Conservation (phyloP, 2,329 filamentous ascomycete genomes). For the Chrysoporthe cubensis region DNA sequence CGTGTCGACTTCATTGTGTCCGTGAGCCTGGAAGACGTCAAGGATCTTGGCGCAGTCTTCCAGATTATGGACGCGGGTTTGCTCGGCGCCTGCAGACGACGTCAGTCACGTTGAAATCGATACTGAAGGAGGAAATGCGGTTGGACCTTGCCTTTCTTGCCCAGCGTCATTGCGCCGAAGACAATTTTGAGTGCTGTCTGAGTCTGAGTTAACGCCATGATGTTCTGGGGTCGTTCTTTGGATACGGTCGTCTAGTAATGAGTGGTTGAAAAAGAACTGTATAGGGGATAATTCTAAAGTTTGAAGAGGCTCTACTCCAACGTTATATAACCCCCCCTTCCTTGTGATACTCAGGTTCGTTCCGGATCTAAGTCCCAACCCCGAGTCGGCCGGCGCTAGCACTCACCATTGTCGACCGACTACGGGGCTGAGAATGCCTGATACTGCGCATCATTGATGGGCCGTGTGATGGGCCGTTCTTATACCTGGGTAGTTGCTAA, state of each 20-base stretch:
- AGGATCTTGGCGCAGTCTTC: conserved; percentile 63
- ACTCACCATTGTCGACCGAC: background rate
- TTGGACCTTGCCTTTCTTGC: conserved; percentile 27
- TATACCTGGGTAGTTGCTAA: too few relatives aligned
- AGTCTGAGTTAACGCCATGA: conserved; percentile 4
- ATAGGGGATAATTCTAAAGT: background rate
- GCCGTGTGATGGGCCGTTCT: too few relatives aligned
- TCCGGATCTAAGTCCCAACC: background rate
- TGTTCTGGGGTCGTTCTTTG: background rate
- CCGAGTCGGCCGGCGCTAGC: background rate
- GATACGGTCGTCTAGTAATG: too few relatives aligned
- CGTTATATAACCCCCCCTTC: background rate
- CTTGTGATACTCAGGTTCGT: background rate
- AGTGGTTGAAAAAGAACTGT: background rate
- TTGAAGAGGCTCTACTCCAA: background rate
- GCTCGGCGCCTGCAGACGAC: conserved; percentile 30
- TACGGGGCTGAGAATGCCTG: background rate
- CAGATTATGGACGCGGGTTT: conserved; percentile 36
- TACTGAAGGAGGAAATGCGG: background rate
- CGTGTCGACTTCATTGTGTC: conserved; percentile 72
- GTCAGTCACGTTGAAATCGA: background rate
- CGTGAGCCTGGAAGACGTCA: conserved; percentile 66
- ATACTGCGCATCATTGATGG: too few relatives aligned
- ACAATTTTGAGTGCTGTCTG: conserved; percentile 31
- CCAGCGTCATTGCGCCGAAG: conserved; percentile 39